A percentile compares a stretch with the other conserved stretches of the same genome.
phyloP scores from a whole-genome alignment of 306 rosid species.

The Gastrolobium villosum region DNA sequence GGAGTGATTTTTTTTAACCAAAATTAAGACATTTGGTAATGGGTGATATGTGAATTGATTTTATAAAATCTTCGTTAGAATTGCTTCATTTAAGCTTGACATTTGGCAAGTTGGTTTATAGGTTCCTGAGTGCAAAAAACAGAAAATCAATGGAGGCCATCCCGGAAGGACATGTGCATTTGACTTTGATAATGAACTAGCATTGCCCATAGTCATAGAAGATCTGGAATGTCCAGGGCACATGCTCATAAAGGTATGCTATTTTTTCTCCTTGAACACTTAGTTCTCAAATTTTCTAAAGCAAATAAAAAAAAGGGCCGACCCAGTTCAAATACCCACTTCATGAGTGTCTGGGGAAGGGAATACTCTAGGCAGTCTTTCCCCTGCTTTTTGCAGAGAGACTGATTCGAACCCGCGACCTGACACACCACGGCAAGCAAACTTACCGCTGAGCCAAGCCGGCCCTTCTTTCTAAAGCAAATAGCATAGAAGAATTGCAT shows the following conservation, averaged over 20 bases:
- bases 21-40: not conserved
- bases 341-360: too few relatives aligned
- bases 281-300: not conserved
- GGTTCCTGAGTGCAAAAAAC: slow-evolving; percentile 58
- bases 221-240: slow-evolving; percentile 82
- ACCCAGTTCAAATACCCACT: too few relatives aligned
- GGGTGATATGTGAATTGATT: slow-evolving; percentile 17
- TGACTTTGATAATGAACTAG: slow-evolving; percentile 64
- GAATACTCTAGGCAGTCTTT: too few relatives aligned
- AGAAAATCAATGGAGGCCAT: slow-evolving; percentile 40
- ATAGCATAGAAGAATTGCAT: not conserved
- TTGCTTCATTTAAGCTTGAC: slow-evolving; percentile 41
- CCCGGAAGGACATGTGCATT: slow-evolving; percentile 80
- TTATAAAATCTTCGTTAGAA: too few relatives aligned
- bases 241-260: slow-evolving; percentile 81
- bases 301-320: too few relatives aligned
- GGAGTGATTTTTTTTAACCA: too few relatives aligned
- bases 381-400: too few relatives aligned
- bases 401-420: too few relatives aligned
- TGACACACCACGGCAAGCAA: too few relatives aligned
- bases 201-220: slow-evolving; percentile 86
- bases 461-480: not conserved
- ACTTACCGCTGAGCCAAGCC: too few relatives aligned
- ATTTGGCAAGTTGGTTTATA: slow-evolving; percentile 43
- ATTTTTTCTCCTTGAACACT: not conserved